phyloP scores from a whole-genome alignment of 192 early-diverging fungal species.

The Coemansia sp. region DNA sequence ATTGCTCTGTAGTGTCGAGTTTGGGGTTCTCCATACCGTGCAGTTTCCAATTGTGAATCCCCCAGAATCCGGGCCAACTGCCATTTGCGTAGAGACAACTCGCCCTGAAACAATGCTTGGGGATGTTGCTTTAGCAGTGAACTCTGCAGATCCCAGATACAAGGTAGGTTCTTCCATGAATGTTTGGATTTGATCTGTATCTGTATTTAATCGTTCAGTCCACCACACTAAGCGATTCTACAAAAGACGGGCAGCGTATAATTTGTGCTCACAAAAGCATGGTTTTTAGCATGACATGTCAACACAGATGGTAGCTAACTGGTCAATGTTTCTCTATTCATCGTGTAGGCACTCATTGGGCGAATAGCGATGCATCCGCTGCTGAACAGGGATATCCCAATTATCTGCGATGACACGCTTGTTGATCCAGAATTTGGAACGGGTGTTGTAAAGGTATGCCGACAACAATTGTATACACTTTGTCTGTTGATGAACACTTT shows the following conservation, averaged over 20 bases:
- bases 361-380: constrained; percentile 84
- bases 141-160: constrained; percentile 85
- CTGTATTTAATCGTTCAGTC: no score
- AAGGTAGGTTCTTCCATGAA: constrained; percentile 60
- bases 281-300: neutral
- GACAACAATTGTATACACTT: neutral
- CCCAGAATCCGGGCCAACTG: constrained; percentile 48
- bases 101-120: constrained; percentile 98
- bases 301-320: neutral
- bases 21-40: constrained; percentile 90
- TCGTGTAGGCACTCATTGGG: constrained; percentile 57
- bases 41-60: constrained; percentile 82
- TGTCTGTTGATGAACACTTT: neutral
- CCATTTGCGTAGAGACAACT: constrained; percentile 92
- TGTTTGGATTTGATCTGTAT: no score
- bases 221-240: no score
- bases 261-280: neutral
- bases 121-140: constrained; percentile 92
- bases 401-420: constrained; percentile 78
- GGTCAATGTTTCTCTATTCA: neutral
- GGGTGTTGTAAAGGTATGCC: constrained; percentile 87
- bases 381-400: constrained; percentile 72
- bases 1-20: constrained; percentile 74
- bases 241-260: no score
- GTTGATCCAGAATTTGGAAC: constrained; percentile 93